phyloP scores from a whole-genome alignment of 805 yeast genomes.

The Candida palmyrensis region DNA sequence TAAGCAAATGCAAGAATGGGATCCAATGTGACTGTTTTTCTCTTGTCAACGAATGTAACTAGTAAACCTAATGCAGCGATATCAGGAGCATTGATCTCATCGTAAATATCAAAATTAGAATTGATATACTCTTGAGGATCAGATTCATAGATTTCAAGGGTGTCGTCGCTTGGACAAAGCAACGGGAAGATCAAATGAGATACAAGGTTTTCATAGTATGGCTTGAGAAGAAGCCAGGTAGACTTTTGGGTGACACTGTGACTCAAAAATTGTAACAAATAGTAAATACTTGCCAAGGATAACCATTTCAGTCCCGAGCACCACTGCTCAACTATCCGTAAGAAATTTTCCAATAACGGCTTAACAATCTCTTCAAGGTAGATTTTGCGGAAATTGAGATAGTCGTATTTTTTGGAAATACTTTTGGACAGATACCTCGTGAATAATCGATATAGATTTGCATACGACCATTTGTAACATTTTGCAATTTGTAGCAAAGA shows the following conservation, averaged over 20 bases:
- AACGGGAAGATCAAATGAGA: conserved; percentile 73
- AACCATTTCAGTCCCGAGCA: conserved; percentile 64
- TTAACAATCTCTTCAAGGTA: conserved; percentile 65
- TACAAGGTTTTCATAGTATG: conserved; percentile 60
- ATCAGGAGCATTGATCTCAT: conserved; percentile 62
- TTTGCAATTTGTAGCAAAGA: conserved; percentile 70
- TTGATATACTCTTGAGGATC: conserved; percentile 90
- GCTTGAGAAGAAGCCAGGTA: conserved; percentile 65
- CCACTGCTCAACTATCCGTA: conserved; percentile 72
- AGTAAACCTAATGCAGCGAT: conserved; percentile 73
- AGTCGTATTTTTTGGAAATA: conserved; percentile 43
- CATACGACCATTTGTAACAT: conserved; percentile 73
- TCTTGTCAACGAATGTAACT: conserved; percentile 64
- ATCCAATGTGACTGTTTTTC: conserved; percentile 55
- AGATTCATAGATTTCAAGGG: conserved; percentile 69
- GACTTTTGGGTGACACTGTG: conserved; percentile 51
- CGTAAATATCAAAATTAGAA: conserved; percentile 52
- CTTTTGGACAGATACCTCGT: conserved; percentile 59
- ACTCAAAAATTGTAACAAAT: conserved; percentile 47
- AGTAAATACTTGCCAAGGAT: conserved; percentile 57
- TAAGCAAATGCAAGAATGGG: conserved; percentile 60
- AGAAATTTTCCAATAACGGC: conserved; percentile 58
- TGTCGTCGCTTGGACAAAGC: conserved; percentile 62
- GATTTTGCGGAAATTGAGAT: conserved; percentile 53
- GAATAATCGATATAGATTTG: conserved; percentile 68